phyloP scores from a whole-genome alignment of 2,329 filamentous ascomycete genomes.

The Aspergillus spinulosporus region DNA sequence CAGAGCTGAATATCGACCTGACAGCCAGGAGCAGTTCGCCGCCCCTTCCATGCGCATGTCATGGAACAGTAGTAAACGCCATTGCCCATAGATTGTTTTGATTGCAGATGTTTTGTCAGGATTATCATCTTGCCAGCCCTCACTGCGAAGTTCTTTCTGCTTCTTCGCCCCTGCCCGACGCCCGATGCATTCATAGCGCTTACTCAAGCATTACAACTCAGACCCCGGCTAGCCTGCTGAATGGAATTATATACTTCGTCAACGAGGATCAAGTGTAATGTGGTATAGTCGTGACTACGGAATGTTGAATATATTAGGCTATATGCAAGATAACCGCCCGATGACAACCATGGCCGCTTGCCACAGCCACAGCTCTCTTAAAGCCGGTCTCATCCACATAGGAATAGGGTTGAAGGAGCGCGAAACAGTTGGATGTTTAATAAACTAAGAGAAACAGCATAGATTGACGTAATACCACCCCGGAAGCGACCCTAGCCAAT shows the following conservation, averaged over 20 bases:
- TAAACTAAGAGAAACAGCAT: conserved; percentile 23
- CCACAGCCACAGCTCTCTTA: neutral
- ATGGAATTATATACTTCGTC: too few relatives aligned
- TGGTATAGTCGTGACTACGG: neutral
- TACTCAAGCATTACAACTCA: neutral
- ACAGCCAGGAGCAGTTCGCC: neutral
- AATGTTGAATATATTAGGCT: neutral
- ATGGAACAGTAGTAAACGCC: neutral
- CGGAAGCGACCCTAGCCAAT: conserved; percentile 50
- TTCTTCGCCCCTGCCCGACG: neutral
- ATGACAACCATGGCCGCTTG: neutral
- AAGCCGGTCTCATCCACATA: conserved; percentile 5
- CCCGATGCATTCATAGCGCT: conserved; percentile 2
- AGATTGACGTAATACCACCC: conserved; percentile 47
- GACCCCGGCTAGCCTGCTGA: too few relatives aligned
- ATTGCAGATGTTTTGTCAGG: conserved; percentile 10
- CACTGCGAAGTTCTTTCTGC: neutral
- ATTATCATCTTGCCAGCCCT: conserved; percentile 1
- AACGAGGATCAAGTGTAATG: too few relatives aligned
- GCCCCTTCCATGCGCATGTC: neutral
- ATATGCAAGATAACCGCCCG: neutral
- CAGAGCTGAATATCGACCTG: neutral
- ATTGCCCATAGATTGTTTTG: neutral
- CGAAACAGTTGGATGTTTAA: conserved; percentile 16
- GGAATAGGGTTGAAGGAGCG: conserved; percentile 15